Conservation (phyloP, 2,329 filamentous ascomycete genomes). For the Sporothrix curviconia region DNA sequence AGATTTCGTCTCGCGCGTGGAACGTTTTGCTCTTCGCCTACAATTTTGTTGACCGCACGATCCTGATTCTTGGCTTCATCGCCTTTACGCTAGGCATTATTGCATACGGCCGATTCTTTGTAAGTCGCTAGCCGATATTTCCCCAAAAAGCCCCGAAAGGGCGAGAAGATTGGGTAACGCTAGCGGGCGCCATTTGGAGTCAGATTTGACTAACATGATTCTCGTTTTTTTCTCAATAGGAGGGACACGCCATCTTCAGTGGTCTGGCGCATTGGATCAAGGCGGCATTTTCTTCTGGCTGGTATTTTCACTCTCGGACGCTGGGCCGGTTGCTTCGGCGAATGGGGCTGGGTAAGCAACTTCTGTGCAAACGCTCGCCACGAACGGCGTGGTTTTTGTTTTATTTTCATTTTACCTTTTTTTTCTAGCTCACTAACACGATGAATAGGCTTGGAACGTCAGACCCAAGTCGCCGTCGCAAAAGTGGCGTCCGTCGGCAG, state of each 20-base stretch:
- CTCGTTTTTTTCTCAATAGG: slow-evolving; percentile 38
- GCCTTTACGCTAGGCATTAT: slow-evolving; percentile 65
- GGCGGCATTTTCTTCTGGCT: slow-evolving; percentile 91
- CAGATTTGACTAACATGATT: not conserved
- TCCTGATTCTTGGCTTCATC: slow-evolving; percentile 72
- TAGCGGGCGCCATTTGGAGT: not conserved
- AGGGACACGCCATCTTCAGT: slow-evolving; percentile 64
- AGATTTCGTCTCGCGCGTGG: slow-evolving; percentile 52
- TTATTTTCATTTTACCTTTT: no score
- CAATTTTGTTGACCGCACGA: slow-evolving; percentile 64
- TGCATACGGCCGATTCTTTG: slow-evolving; percentile 77
- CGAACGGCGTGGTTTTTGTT: no score
- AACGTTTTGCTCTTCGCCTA: slow-evolving; percentile 54
- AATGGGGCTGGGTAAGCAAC: slow-evolving; percentile 68
- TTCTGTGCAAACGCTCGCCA: no score
- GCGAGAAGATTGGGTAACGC: not conserved
- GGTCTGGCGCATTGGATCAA: slow-evolving; percentile 92
- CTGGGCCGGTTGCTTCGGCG: slow-evolving; percentile 84
- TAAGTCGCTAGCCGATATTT: slow-evolving; percentile 41
- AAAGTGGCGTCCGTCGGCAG: slow-evolving; percentile 69
- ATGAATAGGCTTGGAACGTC: slow-evolving; percentile 69
- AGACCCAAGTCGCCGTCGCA: slow-evolving; percentile 54
- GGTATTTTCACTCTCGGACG: slow-evolving; percentile 75
- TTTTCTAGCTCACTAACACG: slow-evolving; percentile 24
- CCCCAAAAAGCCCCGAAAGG: not conserved